Conservation (phyloP, 768 basidiomycete species). For the Lactarius tabidus region DNA sequence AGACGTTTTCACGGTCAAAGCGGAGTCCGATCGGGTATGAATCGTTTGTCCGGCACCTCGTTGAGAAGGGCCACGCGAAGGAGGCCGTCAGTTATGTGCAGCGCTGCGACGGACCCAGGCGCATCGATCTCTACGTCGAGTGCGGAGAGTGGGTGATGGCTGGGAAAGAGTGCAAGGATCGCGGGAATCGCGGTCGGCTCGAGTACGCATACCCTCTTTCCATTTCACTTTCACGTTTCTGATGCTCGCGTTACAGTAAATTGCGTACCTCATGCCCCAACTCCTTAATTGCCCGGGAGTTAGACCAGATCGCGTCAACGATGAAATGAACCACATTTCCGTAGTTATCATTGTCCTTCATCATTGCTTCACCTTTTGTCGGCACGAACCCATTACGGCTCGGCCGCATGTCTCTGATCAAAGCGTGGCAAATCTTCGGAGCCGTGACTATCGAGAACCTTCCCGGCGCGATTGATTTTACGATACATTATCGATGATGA, state of each 20-base stretch:
- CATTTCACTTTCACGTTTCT: slow-evolving; percentile 13
- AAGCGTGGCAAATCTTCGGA: background rate
- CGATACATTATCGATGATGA: too few species aligned
- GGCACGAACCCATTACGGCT: background rate
- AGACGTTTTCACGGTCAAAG: slow-evolving; percentile 80
- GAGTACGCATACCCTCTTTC: slow-evolving; percentile 51
- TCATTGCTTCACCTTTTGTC: background rate
- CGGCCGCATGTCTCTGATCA: background rate
- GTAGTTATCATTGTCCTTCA: background rate
- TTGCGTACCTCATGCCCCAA: slow-evolving; percentile 74
- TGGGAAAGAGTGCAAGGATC: slow-evolving; percentile 85
- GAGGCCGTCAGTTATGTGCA: slow-evolving; percentile 78
- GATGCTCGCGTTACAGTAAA: slow-evolving; percentile 44
- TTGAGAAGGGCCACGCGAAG: slow-evolving; percentile 65
- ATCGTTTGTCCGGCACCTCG: slow-evolving; percentile 76
- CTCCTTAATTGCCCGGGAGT: slow-evolving; percentile 71
- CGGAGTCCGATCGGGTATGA: slow-evolving; percentile 96
- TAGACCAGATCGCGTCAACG: slow-evolving; percentile 57
- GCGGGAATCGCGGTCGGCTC: slow-evolving; percentile 77
- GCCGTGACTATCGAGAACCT: background rate
- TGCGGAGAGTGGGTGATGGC: slow-evolving; percentile 91
- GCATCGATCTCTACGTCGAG: slow-evolving; percentile 83
- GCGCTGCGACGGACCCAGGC: slow-evolving; percentile 77
- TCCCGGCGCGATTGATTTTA: background rate
- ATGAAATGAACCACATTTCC: slow-evolving; percentile 53